Base-by-base conservation (phyloP, 1,284 basidiomycete genomes). In the Rhodotorula sp. region DNA sequence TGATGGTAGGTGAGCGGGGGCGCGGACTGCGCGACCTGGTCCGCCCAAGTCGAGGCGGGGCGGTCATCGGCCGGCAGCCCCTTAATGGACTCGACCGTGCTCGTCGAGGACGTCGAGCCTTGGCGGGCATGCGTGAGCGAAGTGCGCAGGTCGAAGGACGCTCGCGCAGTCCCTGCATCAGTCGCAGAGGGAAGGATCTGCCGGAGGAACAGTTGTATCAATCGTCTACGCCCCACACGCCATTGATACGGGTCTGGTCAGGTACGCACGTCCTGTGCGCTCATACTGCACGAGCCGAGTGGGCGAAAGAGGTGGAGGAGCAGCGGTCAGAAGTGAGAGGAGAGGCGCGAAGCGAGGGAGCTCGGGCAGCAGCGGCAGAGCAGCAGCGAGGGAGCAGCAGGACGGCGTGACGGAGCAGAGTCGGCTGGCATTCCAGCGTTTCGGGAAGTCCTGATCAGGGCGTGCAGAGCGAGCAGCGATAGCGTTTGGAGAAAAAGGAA, bases 1-100 rank as follows among this genome's bases (percentile, higher is more conserved):
- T 48, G 36, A 27, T 55, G 53, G 32, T 66, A 63, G 27, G 39
- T 51, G 32, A 71, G 53, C 1, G 60, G 58, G 29, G 70, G 70
- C 0, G 66, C 58, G 36, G 56, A 13, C 21, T 17, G 37, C 21
- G 19, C 25, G 39, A 36, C 10, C 27, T 32, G 34, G 44, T 50
- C 63, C 6, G 62, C 53, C 62, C 62, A 63, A 25, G 39, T 63
- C 39, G 29, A 25, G 6, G 39, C 39, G 6, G 41, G 39, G 1
- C 51, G 39, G 39, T 46, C 57, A n/a, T 58, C 62, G 13, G 34
- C 34, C 34, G 60, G 34, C 5, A 21, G 34, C 34, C 37, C 46
- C 17, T 61, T 61, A 27, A 37, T 22, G 25, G 44, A 48, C 34
- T 34, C 53, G 53, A 34, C 17, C 19, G 29, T 54, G 53, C 9